phyloP scores from a whole-genome alignment of 345 rosid genomes.

The Kernera saxatilis region DNA sequence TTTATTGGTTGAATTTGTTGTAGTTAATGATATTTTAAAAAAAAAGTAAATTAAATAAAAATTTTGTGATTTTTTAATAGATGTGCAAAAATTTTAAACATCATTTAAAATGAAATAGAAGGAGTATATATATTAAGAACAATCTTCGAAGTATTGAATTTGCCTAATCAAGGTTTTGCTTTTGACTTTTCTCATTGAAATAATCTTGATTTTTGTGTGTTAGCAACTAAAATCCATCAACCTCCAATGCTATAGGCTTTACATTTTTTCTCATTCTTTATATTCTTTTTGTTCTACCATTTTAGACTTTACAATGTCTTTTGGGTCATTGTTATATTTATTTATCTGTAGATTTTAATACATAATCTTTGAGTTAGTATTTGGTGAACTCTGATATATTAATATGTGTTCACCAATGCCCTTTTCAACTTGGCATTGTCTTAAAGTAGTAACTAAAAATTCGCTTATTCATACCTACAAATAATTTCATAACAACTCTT shows the following conservation, averaged over 20 bases:
- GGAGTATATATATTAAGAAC: no score
- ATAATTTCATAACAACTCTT: background rate
- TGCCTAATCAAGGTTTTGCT: no score
- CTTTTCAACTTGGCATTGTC: background rate
- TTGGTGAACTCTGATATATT: background rate
- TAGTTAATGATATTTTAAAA: no score
- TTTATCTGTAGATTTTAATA: background rate
- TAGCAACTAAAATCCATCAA: constrained; percentile 1
- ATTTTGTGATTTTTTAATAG: no score
- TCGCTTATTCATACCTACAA: background rate
- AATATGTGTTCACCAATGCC: background rate
- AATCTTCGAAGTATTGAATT: no score
- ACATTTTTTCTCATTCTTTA: background rate
- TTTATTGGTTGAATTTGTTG: no score
- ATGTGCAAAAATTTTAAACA: no score
- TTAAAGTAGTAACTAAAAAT: background rate
- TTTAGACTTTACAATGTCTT: background rate
- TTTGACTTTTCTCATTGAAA: no score
- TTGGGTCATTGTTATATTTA: background rate
- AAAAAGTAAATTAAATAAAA: no score
- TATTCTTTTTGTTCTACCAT: background rate
- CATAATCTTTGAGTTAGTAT: background rate
- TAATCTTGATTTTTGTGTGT: no score
- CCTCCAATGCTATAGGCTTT: background rate
- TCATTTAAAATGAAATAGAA: no score